These are phyloP conservation scores for Nyctanthes arbortristis DNA, from an alignment of 257 asterid species.

Conservation along the genomic window DNA sequence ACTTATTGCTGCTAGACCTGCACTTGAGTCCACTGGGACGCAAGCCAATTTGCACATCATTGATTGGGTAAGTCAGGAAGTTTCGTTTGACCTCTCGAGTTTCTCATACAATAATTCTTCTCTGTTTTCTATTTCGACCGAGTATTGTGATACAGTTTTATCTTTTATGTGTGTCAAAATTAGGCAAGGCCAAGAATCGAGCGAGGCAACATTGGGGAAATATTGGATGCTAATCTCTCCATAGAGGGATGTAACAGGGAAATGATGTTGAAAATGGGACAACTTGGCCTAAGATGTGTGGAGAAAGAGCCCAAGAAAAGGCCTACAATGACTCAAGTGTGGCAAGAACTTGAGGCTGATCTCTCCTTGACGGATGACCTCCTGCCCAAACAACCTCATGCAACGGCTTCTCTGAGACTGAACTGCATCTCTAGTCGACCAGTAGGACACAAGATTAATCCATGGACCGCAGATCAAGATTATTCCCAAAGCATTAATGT, in stretches of 20 bases:
- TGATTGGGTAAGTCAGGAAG: slow-evolving; percentile 55
- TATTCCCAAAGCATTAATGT: slow-evolving; percentile 42
- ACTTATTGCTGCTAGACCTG: slow-evolving; percentile 76
- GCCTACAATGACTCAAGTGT: slow-evolving; percentile 71
- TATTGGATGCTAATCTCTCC: slow-evolving; percentile 58
- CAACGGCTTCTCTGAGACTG: not conserved
- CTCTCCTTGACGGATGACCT: slow-evolving; percentile 21
- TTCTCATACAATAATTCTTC: not conserved
- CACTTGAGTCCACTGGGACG: slow-evolving; percentile 36
- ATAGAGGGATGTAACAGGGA: slow-evolving; percentile 59
- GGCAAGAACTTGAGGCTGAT: slow-evolving; percentile 62
- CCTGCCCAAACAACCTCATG: slow-evolving; percentile 10
- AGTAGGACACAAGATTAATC: not conserved
- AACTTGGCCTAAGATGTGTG: slow-evolving; percentile 58
- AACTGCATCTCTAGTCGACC: slow-evolving; percentile 7
- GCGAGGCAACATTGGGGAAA: slow-evolving; percentile 54
- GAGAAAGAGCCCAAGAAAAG: slow-evolving; percentile 60
- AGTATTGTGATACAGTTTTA: no score
- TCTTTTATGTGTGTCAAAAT: not conserved
- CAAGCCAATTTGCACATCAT: slow-evolving; percentile 52
- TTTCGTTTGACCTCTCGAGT: not conserved
- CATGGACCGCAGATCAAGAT: not conserved
- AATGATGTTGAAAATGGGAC: slow-evolving; percentile 69
- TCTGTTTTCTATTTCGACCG: no score
- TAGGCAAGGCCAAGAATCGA: slow-evolving; percentile 72